Percentiles rank a stretch among this genome's conserved stretches.
phyloP scores from a whole-genome alignment of 768 basidiomycete genomes.

The Lyophyllum shimeji region DNA sequence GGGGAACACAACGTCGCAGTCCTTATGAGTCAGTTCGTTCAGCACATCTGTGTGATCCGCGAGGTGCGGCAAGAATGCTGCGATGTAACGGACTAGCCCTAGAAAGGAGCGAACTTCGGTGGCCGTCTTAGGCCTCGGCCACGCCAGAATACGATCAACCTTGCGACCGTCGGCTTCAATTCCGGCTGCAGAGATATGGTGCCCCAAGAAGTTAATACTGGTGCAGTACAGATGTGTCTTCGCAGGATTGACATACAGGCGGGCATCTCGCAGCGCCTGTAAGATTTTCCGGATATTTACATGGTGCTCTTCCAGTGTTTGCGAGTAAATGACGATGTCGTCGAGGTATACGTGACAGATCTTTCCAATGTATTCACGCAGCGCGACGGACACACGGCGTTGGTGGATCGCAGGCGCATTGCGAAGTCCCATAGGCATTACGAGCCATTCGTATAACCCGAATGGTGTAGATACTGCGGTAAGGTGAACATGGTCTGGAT shows the following conservation, averaged over 20 bases:
- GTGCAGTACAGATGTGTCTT: constrained; percentile 21
- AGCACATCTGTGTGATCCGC: constrained; percentile 5
- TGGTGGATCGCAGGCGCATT: constrained; percentile 31
- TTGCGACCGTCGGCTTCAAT: constrained; percentile 24
- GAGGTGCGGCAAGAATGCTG: constrained; percentile 21
- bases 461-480: constrained; percentile 36
- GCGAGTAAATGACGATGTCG: constrained; percentile 43
- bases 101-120: constrained; percentile 24
- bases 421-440: constrained; percentile 21
- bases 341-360: not conserved
- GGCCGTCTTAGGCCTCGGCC: not conserved
- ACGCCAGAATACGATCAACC: constrained; percentile 15
- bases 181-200: constrained; percentile 23
- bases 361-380: constrained; percentile 14
- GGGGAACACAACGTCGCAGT: not conserved
- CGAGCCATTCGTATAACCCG: constrained; percentile 32
- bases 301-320: constrained; percentile 31
- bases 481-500: constrained; percentile 24
- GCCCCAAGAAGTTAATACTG: constrained; percentile 17
- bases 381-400: constrained; percentile 18
- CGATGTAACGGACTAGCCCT: constrained; percentile 20
- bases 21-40: constrained; percentile 18
- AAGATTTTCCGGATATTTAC: constrained; percentile 24
- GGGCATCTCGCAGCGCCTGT: constrained; percentile 7
- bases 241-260: constrained; percentile 14